A percentile compares a stretch with the other conserved stretches of the same genome.
These are phyloP conservation scores for Saturnispora saitoi DNA, from an alignment of 805 yeast genomes.

Conservation along the genomic window DNA sequence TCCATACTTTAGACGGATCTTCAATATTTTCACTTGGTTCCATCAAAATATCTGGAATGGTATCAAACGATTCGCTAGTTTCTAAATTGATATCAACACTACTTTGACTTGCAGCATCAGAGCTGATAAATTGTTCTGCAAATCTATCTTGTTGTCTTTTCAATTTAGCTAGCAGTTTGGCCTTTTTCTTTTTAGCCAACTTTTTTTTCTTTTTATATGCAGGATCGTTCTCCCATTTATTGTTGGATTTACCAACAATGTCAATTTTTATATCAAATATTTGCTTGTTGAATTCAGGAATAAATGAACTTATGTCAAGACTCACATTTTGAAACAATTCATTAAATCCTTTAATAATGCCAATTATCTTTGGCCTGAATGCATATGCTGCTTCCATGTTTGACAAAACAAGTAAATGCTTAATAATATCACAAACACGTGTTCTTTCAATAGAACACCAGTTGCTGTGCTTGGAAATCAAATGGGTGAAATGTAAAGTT, in stretches of 20 bases:
- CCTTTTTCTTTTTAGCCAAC: constrained; percentile 60
- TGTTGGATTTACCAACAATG: constrained; percentile 4
- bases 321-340: constrained; percentile 1
- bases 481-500: constrained; percentile 59
- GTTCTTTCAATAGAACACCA: constrained; percentile 7
- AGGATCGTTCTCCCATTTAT: constrained; percentile 20
- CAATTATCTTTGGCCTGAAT: constrained; percentile 4
- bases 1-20: constrained; percentile 37
- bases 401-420: constrained; percentile 4
- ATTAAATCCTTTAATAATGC: constrained; percentile 5
- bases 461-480: constrained; percentile 29
- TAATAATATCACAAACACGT: neutral
- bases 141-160: constrained; percentile 74
- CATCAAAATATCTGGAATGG: constrained; percentile 17
- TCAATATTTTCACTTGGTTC: constrained; percentile 22
- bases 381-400: constrained; percentile 1
- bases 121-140: constrained; percentile 34
- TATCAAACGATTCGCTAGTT: neutral
- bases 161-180: constrained; percentile 66
- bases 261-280: constrained; percentile 11
- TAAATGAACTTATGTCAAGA: neutral
- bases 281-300: constrained; percentile 8
- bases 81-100: neutral
- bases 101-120: neutral
- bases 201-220: constrained; percentile 55